A percentile compares a stretch with the other conserved stretches of the same genome.
Conservation (phyloP, 192 early-diverging fungal species). For the Coemansia sp. region DNA sequence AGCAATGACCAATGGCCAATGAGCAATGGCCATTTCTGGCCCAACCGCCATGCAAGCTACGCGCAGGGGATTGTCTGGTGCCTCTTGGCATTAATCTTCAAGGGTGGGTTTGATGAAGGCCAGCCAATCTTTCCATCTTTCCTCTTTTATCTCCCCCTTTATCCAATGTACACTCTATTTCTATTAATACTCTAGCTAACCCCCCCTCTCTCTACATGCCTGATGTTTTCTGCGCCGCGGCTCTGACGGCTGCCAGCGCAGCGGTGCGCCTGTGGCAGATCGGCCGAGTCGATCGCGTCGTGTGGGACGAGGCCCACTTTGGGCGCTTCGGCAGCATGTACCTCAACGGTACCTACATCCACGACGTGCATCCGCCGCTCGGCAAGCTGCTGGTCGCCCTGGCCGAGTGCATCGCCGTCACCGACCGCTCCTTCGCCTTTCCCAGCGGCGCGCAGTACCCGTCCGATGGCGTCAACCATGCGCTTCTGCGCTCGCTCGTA, state of each 20-base stretch:
- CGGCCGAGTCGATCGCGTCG: slow-evolving; percentile 54
- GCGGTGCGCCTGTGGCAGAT: slow-evolving; percentile 55
- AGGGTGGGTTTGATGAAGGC: too few species aligned
- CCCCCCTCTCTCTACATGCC: too few species aligned
- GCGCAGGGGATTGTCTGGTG: too few species aligned
- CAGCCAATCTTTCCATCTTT: too few species aligned
- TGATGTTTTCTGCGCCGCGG: too few species aligned
- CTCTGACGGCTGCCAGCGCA: background rate
- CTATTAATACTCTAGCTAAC: background rate
- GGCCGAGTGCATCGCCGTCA: slow-evolving; percentile 21
- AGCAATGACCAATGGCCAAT: background rate
- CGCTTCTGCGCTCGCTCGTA: slow-evolving; percentile 8
- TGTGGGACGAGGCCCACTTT: slow-evolving; percentile 93
- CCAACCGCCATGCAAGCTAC: too few species aligned
- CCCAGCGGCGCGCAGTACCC: slow-evolving; percentile 63
- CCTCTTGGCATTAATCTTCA: too few species aligned
- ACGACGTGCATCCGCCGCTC: slow-evolving; percentile 95
- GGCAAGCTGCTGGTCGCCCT: slow-evolving; percentile 69
- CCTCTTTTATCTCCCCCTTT: too few species aligned
- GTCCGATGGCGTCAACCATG: slow-evolving; percentile 57
- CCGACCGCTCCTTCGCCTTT: background rate
- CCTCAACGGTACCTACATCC: slow-evolving; percentile 86
- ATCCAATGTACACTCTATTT: too few species aligned
- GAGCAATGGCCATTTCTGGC: too few species aligned
- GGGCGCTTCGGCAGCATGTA: slow-evolving; percentile 94